A percentile compares a stretch with the other conserved stretches of the same genome.
Evolutionary conservation across 345 rosid genomes (phyloP).

Genomic region (Salix viminalis): DNA sequence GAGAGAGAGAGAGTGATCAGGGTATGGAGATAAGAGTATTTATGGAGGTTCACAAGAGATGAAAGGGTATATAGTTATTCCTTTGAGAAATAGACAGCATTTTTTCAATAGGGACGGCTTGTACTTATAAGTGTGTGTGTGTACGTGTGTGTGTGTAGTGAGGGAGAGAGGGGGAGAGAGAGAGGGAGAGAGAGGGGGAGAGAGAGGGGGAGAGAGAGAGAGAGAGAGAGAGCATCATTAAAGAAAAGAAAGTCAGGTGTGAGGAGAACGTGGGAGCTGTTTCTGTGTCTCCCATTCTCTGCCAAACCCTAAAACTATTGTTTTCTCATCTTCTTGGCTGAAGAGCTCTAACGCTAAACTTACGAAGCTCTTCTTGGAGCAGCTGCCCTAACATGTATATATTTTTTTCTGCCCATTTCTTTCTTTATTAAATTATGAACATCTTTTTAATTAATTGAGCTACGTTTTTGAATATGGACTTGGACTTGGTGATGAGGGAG

Average conservation of each 20-base stretch:
- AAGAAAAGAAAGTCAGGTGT: constrained; percentile 27
- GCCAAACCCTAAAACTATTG: constrained; percentile 33
- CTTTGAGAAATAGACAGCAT: constrained; percentile 38
- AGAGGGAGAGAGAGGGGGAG: not conserved
- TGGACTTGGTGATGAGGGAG: not conserved
- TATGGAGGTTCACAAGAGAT: constrained; percentile 57
- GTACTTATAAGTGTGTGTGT: constrained; percentile 12
- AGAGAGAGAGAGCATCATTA: constrained; percentile 10
- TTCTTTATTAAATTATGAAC: not conserved
- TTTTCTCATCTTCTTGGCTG: constrained; percentile 62
- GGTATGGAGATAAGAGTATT: constrained; percentile 45
- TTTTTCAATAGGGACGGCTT: constrained; percentile 24
- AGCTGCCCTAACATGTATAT: constrained; percentile 14
- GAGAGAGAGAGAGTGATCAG: constrained; percentile 21
- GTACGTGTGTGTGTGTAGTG: constrained; percentile 5
- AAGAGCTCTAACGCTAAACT: constrained; percentile 42
- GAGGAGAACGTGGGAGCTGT: constrained; percentile 88
- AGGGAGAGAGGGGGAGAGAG: not conserved
- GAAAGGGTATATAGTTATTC: constrained; percentile 46
- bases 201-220: not conserved
- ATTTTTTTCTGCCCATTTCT: not conserved
- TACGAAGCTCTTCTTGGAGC: constrained; percentile 37
- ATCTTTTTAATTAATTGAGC: not conserved
- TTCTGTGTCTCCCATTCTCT: constrained; percentile 72
- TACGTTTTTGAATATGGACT: not conserved